phyloP scores from a whole-genome alignment of 805 yeast genomes.

The Myxozyma nipponensis region DNA sequence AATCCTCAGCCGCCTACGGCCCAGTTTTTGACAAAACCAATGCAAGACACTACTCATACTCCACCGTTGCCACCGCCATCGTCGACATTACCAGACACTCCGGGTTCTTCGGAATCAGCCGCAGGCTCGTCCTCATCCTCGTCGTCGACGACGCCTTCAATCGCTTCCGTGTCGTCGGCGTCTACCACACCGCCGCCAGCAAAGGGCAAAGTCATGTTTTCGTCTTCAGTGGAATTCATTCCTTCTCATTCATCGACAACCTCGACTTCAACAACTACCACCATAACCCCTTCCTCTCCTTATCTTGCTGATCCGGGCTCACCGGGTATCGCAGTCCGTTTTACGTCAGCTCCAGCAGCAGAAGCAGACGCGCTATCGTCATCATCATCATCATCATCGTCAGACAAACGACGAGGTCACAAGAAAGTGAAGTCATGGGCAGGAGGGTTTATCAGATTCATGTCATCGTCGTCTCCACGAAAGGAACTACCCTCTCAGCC shows the following conservation, averaged over 20 bases:
- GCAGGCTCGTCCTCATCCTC: conserved; percentile 11
- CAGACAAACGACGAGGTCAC: conserved; percentile 30
- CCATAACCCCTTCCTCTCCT: conserved; percentile 15
- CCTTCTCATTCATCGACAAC: conserved; percentile 27
- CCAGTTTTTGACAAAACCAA: too few species aligned
- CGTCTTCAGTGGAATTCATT: conserved; percentile 27
- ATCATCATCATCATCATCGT: conserved; percentile 21
- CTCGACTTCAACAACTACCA: conserved; percentile 27
- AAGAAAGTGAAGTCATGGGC: conserved; percentile 42
- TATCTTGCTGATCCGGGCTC: neutral
- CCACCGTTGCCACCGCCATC: conserved; percentile 1
- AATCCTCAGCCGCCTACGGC: too few species aligned
- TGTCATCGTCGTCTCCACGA: conserved; percentile 31
- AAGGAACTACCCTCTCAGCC: too few species aligned
- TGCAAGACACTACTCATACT: neutral
- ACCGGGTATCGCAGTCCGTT: neutral
- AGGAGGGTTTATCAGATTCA: conserved; percentile 26
- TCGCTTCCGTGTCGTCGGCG: conserved; percentile 21
- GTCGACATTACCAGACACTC: conserved; percentile 5
- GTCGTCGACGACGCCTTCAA: conserved; percentile 14
- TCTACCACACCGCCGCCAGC: conserved; percentile 20
- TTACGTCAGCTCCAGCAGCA: neutral
- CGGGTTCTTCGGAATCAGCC: conserved; percentile 7
- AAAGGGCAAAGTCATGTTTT: conserved; percentile 27
- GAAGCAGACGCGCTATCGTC: neutral